These are phyloP conservation scores for Kodamaea nitidulidarum DNA, from an alignment of 805 yeast genomes.

Conservation along the genomic window DNA sequence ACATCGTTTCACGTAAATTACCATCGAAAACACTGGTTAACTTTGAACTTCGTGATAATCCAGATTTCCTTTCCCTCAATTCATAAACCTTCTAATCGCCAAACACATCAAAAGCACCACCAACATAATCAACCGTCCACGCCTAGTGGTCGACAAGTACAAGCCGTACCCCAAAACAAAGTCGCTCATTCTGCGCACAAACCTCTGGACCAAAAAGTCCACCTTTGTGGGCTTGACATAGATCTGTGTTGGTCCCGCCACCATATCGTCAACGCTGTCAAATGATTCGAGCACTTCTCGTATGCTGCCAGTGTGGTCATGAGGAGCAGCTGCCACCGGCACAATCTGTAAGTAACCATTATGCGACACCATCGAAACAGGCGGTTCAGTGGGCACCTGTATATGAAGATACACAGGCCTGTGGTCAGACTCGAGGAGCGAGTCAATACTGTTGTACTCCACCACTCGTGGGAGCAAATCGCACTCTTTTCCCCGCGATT, in stretches of 20 bases:
- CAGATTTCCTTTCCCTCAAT: too few relatives aligned
- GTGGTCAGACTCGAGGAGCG: conserved; percentile 66
- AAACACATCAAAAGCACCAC: conserved; percentile 11
- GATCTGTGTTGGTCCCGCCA: conserved; percentile 39
- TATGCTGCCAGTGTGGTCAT: conserved; percentile 2
- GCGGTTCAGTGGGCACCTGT: conserved; percentile 42
- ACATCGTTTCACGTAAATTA: too few relatives aligned
- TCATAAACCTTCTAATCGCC: background rate
- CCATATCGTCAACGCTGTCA: conserved; percentile 15
- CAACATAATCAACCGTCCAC: conserved; percentile 26
- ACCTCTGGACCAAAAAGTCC: conserved; percentile 25
- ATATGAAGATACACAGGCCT: conserved; percentile 64
- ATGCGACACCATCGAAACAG: conserved; percentile 27
- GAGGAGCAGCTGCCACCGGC: conserved; percentile 6
- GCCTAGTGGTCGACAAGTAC: conserved; percentile 31
- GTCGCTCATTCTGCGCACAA: conserved; percentile 28
- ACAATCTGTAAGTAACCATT: conserved; percentile 29
- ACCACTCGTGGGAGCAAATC: conserved; percentile 22
- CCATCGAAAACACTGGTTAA: too few relatives aligned
- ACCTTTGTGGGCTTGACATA: conserved; percentile 33
- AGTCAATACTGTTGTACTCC: conserved; percentile 47
- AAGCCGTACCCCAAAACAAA: conserved; percentile 29
- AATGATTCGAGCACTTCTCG: conserved; percentile 7
- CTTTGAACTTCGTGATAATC: background rate
- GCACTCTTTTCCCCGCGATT: background rate